These are phyloP conservation scores for Microstegium vimineum DNA, from an alignment of 176 grass and related monocot genomes.

Conservation along the genomic window DNA sequence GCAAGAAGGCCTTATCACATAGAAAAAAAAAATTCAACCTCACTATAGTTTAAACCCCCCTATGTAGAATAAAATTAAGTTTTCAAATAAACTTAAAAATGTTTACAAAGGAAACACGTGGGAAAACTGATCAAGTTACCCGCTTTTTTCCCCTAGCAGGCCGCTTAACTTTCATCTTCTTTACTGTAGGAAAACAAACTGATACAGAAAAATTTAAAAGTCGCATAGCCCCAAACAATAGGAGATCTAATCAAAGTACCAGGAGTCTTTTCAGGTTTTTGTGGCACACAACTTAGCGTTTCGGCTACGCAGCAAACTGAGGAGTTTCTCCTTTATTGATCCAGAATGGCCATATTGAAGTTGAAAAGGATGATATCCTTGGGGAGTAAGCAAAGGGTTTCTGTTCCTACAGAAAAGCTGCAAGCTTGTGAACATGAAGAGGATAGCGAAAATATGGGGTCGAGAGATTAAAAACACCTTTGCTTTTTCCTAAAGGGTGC, in stretches of 20 bases:
- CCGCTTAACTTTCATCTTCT: conserved; percentile 90
- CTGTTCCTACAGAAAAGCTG: conserved; percentile 55
- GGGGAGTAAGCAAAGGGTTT: conserved; percentile 61
- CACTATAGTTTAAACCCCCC: neutral
- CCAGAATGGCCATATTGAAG: conserved; percentile 50
- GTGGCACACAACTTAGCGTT: conserved; percentile 68
- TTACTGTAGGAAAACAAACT: conserved; percentile 40
- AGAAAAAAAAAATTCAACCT: conserved; percentile 1
- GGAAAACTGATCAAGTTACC: conserved; percentile 34
- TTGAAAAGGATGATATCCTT: conserved; percentile 52
- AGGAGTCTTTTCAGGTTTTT: conserved; percentile 80
- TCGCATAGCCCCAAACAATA: neutral
- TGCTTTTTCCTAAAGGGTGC: conserved; percentile 1
- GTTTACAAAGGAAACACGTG: neutral
- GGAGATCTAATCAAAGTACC: conserved; percentile 33
- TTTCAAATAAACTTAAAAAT: neutral
- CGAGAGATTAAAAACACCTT: neutral
- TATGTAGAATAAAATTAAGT: neutral
- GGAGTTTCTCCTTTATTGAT: conserved; percentile 37
- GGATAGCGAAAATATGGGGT: neutral
- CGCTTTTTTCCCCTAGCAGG: conserved; percentile 72
- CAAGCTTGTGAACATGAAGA: conserved; percentile 51
- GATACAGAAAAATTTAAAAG: conserved; percentile 19
- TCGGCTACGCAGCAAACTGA: conserved; percentile 8
- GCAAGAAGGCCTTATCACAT: conserved; percentile 4